Evolutionary conservation across 129 eudicot genomes (phyloP), one percentile per base, ranked within the genome.

Genomic region (Flaveria sonorensis): DNA sequence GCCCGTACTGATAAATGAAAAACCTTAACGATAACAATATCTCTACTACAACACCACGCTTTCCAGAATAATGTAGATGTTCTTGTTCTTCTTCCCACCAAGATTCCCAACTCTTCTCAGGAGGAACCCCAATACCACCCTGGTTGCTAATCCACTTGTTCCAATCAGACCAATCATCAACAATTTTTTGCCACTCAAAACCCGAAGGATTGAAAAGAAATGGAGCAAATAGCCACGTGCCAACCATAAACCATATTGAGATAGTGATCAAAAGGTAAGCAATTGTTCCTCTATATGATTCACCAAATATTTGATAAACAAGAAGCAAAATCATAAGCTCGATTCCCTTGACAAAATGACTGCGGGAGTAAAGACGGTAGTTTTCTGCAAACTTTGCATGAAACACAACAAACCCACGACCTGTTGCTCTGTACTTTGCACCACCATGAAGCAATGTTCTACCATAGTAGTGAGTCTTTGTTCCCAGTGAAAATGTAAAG

Each of bases 71-170:
- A 32, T 79, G 87, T 36, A 92, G 86, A 77, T 90, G 96, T 68
- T 92, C 98, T 81, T 92, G 98, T 78, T 92, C 96, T 82, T 87
- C 94, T 71, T 90, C 98, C 96, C 98, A 92, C 98, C 98, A 92
- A 13, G 98, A 92, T 79, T 92, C 98, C 98, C 98, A 92, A 87
- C 98, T 92, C 78, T 90, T 92, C 75, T 85, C 94, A 8, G 98
- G 87, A 45, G 92, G 90, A 18, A 92, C 98, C 79, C 98, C 96
- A 45, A 90, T 90, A 76, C 98, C 98, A 36, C 98, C 98, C 64
- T 84, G 81, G 78, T 88, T 92, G 74, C 83, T 82, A 45, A 90
- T 92, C 98, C 98, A 92, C 86, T 90, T 92, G 65, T 90, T 90
- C 96, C 96, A 92, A 72, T 92, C 96, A 43, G 93, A 83, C 98